Evolutionary conservation across 192 early-diverging fungal genomes (phyloP), one percentile per base, ranked within the genome.

Genomic region (Chytriomyces sp.): DNA sequence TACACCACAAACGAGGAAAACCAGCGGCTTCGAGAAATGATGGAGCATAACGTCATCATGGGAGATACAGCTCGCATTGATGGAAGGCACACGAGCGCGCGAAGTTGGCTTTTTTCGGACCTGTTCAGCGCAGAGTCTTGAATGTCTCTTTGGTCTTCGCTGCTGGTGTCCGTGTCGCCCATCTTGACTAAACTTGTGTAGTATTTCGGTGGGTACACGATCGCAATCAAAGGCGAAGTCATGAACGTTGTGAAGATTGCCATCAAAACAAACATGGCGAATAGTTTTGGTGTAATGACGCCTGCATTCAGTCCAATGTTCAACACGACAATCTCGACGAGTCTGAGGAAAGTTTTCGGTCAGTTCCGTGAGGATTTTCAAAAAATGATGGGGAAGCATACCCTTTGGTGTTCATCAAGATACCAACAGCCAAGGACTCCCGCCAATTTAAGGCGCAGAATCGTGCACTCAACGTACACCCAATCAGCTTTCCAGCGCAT

Each of bases 401-500:
- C 82, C 94, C 96, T 84, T 96, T 98, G 72, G 94, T 96, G 85
- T 94, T 96, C 96, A 98, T 98, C 64, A 98, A 82, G 53, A 96
- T 78, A 3, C 96, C 96, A 53, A 98, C 89, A 0, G 94, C 88
- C 11, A 91, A 82, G 2, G 93, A 93, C 77, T 98, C 95, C 71
- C 95, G 86, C 90, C 89, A 92, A n/a, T 88, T 88, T 69, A 95
- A 86, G 16, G 89, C 90, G 45, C 82, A 85, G 50, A 91, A 93
- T 16, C 62, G 7, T 16, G 77, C 67, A 13, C 43, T 35, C 18
- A 63, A 45, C 83, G 87, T 7, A 50, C 93, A 93, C 26, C 94
- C 95, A 13, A 89, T 77, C 65, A 97, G 91, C 81, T 96, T 97
- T 6, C 96, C 95, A 64, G 89, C 79, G 67, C 93, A 94, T 3